Evolutionary conservation across 805 yeast species (phyloP).

Genomic region (Ogataea paraovalis): DNA sequence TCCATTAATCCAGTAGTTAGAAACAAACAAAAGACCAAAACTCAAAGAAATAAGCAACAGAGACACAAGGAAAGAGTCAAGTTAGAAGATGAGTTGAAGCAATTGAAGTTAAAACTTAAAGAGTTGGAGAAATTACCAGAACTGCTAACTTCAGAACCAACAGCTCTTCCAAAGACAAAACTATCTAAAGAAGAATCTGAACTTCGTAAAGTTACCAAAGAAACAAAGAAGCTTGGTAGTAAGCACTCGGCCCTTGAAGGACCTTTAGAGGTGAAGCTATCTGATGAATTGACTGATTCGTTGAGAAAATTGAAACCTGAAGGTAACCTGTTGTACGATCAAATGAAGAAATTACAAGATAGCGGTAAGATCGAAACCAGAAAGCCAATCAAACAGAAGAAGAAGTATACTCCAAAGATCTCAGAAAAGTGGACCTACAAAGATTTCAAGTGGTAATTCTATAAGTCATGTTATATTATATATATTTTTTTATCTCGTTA

Average conservation of each 20-base stretch:
- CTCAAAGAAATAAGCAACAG: conserved; percentile 69
- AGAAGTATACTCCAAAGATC: conserved; percentile 66
- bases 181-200: conserved; percentile 15
- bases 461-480: not conserved
- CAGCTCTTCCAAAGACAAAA: conserved; percentile 4
- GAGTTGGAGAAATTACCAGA: conserved; percentile 53
- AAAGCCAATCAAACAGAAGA: conserved; percentile 59
- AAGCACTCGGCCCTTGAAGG: conserved; percentile 40
- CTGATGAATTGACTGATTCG: conserved; percentile 85
- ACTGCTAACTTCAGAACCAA: conserved; percentile 32
- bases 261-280: conserved; percentile 71
- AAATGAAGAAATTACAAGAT: conserved; percentile 76
- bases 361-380: conserved; percentile 86
- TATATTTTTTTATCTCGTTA: not conserved
- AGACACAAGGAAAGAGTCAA: conserved; percentile 55
- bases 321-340: conserved; percentile 80
- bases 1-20: conserved; percentile 71
- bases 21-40: conserved; percentile 67
- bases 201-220: conserved; percentile 25
- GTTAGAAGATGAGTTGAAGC: conserved; percentile 51
- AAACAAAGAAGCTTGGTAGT: conserved; percentile 36
- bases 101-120: conserved; percentile 53
- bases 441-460: conserved; percentile 58
- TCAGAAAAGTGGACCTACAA: conserved; percentile 94
- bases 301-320: conserved; percentile 84